A percentile compares a stretch with the other conserved stretches of the same genome.
Conservation (phyloP, 1,139 yeast genomes). For the Yamadazyma mexicana region DNA sequence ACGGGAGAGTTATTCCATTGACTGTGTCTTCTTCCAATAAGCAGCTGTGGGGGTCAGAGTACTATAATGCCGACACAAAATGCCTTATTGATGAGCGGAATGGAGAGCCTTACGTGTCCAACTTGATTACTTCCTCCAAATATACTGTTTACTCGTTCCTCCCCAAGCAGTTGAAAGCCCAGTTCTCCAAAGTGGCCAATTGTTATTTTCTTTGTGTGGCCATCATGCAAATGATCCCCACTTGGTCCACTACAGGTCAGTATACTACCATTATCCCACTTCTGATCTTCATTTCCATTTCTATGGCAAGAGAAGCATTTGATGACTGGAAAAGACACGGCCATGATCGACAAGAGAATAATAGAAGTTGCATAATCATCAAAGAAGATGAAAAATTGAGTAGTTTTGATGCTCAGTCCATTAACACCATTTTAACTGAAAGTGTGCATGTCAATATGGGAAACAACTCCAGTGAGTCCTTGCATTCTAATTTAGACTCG, state of each 20-base stretch:
- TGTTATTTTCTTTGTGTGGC: conserved; percentile 84
- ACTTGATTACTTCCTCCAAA: conserved; percentile 81
- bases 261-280: conserved; percentile 91
- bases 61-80: conserved; percentile 24
- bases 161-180: conserved; percentile 87
- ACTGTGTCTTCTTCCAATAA: conserved; percentile 34
- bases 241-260: conserved; percentile 98
- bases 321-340: conserved; percentile 90
- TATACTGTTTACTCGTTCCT: conserved; percentile 79
- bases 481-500: conserved; percentile 2
- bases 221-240: conserved; percentile 91
- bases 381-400: conserved; percentile 28
- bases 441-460: conserved; percentile 21
- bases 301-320: conserved; percentile 89
- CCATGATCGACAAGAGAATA: conserved; percentile 84
- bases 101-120: conserved; percentile 60
- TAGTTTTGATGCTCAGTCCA: conserved; percentile 37
- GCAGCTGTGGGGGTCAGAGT: conserved; percentile 26
- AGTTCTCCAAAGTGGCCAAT: conserved; percentile 90
- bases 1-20: conserved; percentile 79
- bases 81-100: conserved; percentile 66
- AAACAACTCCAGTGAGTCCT: background rate
- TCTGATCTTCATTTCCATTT: conserved; percentile 81
- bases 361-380: conserved; percentile 50
- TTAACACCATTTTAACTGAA: conserved; percentile 36